These are phyloP conservation scores for Aspergillus wentii DNA, from an alignment of 495 filamentous ascomycete species.

Conservation along the genomic window DNA sequence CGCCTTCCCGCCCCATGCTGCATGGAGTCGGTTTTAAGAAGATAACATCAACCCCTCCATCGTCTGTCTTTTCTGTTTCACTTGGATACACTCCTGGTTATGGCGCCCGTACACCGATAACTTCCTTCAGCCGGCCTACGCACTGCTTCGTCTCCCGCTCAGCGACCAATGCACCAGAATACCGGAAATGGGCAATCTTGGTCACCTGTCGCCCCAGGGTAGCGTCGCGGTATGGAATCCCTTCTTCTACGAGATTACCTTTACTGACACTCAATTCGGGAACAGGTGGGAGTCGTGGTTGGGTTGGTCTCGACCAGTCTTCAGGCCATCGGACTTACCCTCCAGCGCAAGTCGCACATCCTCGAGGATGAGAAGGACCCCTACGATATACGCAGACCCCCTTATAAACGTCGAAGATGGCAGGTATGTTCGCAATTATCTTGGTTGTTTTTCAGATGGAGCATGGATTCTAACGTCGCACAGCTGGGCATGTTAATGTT, in stretches of 20 bases:
- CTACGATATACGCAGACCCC: slow-evolving; percentile 73
- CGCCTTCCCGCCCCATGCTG: background rate
- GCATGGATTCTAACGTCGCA: slow-evolving; percentile 8
- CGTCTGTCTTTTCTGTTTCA: slow-evolving; percentile 2
- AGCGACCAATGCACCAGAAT: slow-evolving; percentile 26
- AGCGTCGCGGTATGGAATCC: slow-evolving; percentile 70
- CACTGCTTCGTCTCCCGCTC: slow-evolving; percentile 12
- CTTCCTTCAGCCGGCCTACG: slow-evolving; percentile 14
- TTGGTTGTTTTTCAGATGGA: background rate
- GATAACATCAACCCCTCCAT: background rate
- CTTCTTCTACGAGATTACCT: background rate
- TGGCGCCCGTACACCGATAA: slow-evolving; percentile 20
- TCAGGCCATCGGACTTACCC: slow-evolving; percentile 92
- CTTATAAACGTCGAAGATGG: slow-evolving; percentile 89
- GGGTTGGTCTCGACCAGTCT: slow-evolving; percentile 89
- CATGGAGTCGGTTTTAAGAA: slow-evolving; percentile 1
- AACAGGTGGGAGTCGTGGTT: slow-evolving; percentile 84
- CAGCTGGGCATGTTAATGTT: slow-evolving; percentile 94
- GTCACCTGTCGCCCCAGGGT: slow-evolving; percentile 78
- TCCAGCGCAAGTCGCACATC: slow-evolving; percentile 97
- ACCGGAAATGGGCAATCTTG: slow-evolving; percentile 64
- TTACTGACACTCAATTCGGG: slow-evolving; percentile 4
- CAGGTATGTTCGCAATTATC: slow-evolving; percentile 48
- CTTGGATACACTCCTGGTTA: slow-evolving; percentile 8
- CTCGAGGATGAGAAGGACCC: slow-evolving; percentile 91